Base-by-base conservation (phyloP, 345 rosid species). In the Aegle marmelos region DNA sequence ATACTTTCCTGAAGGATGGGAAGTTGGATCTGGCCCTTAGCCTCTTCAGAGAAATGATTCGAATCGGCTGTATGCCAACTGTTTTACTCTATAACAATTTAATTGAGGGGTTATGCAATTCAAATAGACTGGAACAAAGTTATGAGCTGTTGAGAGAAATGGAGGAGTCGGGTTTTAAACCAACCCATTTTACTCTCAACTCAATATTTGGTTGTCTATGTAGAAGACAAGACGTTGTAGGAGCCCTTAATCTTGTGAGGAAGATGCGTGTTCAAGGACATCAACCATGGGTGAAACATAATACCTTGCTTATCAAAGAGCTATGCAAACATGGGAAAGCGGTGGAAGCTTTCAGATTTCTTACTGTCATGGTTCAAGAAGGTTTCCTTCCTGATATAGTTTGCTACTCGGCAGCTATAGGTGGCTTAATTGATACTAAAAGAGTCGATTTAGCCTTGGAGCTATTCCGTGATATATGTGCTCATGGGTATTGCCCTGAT, bases 241-340 rank as follows among this genome's bases (percentile, higher is more conserved):
- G 91, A 80, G 92, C 98, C 64, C 76, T 90, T 39, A 86, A 80
- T 80, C 56, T 90, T 58, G 76, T 89, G 75, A 93, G 82, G 86
- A 86, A 78, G 81, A 91, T 95, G 98, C 92, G 93, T 24, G 37
- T 85, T 72, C 81, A 88, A 82, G 98, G 97, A 73, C 90, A 87
- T 45, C 86, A 88, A 80, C 98, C 98, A 17, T 95, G 94, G 94
- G 85, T 88, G 75, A 95, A 93, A 82, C 88, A 92, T 82, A 85
- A 91, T 61, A 91, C 92, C 77, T 82, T 79, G 67, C 91, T 95
- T 39, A 91, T 93, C 1, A 90, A 86, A 68, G 85, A 80, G 34
- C 82, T 93, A 62, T 91, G 93, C 68, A 84, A 86, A 79, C 75
- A 77, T 77, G 88, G 90, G 70, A 90, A 83, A 72, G 89, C 82